Percentiles rank a stretch among this genome's conserved stretches.
Evolutionary conservation across 148 eudicot genomes (phyloP).

Genomic region (Dysphania ambrosioides): DNA sequence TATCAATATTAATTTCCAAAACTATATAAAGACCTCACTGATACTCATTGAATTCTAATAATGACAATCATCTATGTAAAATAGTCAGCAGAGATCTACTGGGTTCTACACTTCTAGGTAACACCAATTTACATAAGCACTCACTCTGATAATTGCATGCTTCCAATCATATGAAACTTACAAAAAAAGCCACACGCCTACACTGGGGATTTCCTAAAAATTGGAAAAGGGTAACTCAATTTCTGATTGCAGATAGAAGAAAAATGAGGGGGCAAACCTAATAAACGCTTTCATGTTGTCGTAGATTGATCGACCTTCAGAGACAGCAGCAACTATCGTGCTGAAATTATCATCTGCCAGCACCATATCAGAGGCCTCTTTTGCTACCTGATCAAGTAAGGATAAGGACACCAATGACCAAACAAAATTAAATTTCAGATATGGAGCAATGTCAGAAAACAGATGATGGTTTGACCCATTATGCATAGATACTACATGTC

Average conservation of each 20-base stretch:
- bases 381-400: constrained; percentile 62
- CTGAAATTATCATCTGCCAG: constrained; percentile 79
- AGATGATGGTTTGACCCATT: neutral
- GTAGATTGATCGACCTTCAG: constrained; percentile 92
- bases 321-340: constrained; percentile 69
- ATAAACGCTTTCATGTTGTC: constrained; percentile 96
- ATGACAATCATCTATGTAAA: too few species aligned
- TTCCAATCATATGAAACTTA: neutral
- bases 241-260: neutral
- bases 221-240: neutral
- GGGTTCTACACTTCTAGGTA: neutral
- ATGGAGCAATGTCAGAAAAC: neutral
- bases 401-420: neutral
- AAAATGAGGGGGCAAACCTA: constrained; percentile 38
- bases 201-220: neutral
- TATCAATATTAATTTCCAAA: neutral
- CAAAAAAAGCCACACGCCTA: neutral
- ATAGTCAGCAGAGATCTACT: neutral
- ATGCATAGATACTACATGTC: neutral
- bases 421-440: neutral
- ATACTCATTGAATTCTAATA: too few species aligned
- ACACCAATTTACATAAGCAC: neutral
- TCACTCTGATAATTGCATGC: too few species aligned
- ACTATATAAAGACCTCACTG: neutral
- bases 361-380: constrained; percentile 81